These are phyloP conservation scores for Jackrogersella minutella DNA, from an alignment of 495 filamentous ascomycete genomes.

Conservation along the genomic window DNA sequence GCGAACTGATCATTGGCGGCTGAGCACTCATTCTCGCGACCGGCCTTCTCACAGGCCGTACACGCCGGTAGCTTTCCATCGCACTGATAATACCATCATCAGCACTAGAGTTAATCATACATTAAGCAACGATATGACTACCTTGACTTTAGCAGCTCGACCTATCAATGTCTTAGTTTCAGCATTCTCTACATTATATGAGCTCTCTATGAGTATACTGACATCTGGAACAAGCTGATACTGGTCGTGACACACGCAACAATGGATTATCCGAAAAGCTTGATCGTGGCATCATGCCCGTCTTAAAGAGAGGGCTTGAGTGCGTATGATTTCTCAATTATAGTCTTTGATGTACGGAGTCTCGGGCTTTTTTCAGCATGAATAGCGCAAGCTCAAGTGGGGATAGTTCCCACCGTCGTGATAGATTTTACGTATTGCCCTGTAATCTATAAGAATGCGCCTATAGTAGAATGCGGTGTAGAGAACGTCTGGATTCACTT, in stretches of 20 bases:
- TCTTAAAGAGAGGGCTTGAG: constrained; percentile 22
- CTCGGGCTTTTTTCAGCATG: constrained; percentile 24
- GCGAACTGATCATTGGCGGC: constrained; percentile 94
- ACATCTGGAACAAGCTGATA: constrained; percentile 93
- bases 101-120: neutral
- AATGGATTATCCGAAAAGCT: constrained; percentile 74
- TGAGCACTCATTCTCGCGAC: constrained; percentile 83
- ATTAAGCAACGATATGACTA: constrained; percentile 30
- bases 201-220: constrained; percentile 35
- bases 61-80: constrained; percentile 95
- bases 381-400: constrained; percentile 35
- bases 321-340: constrained; percentile 24
- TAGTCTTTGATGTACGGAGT: constrained; percentile 22
- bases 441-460: constrained; percentile 6
- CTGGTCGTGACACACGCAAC: constrained; percentile 87
- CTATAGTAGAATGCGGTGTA: constrained; percentile 2
- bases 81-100: constrained; percentile 60
- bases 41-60: constrained; percentile 87
- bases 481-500: constrained; percentile 11
- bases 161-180: constrained; percentile 49
- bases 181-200: constrained; percentile 10
- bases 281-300: constrained; percentile 50
- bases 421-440: constrained; percentile 10
- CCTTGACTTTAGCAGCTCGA: constrained; percentile 88
- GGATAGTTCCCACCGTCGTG: constrained; percentile 30